phyloP scores from a whole-genome alignment of 2,329 filamentous ascomycete species.

The Colletotrichum limetticola region DNA sequence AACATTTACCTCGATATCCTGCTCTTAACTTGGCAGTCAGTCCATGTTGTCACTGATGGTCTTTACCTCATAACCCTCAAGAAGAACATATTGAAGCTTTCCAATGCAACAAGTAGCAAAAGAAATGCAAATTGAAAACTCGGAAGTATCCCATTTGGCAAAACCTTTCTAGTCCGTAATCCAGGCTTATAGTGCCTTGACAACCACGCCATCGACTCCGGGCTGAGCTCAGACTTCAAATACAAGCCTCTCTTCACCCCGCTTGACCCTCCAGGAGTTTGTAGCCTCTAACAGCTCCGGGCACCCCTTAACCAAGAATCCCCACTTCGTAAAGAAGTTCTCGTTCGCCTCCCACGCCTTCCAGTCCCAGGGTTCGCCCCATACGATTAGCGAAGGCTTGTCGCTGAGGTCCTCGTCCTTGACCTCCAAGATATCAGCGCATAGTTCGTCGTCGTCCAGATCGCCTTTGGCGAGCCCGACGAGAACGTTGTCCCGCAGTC shows the following conservation, averaged over 20 bases:
- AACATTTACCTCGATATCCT: not conserved
- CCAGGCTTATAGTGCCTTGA: no score
- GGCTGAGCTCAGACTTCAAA: slow-evolving; percentile 29
- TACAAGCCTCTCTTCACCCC: slow-evolving; percentile 8
- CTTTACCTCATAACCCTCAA: no score
- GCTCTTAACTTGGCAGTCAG: no score
- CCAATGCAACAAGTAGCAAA: no score
- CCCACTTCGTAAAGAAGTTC: slow-evolving; percentile 57
- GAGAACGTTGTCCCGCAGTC: slow-evolving; percentile 42
- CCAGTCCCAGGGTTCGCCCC: slow-evolving; percentile 57
- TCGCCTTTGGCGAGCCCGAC: not conserved
- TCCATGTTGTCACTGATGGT: no score
- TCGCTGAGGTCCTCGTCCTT: not conserved
- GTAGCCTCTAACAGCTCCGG: slow-evolving; percentile 48
- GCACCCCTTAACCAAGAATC: slow-evolving; percentile 48
- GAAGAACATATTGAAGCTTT: no score
- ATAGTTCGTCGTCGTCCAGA: slow-evolving; percentile 20
- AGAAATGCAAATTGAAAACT: no score
- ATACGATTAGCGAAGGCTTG: slow-evolving; percentile 53
- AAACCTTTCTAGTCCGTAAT: no score
- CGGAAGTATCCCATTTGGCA: no score
- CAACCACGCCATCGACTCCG: no score
- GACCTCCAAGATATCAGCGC: slow-evolving; percentile 13
- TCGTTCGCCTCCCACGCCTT: slow-evolving; percentile 59
- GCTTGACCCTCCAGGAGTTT: slow-evolving; percentile 46